Base-by-base conservation (phyloP, 257 asterid species). In the Catharanthus roseus region DNA sequence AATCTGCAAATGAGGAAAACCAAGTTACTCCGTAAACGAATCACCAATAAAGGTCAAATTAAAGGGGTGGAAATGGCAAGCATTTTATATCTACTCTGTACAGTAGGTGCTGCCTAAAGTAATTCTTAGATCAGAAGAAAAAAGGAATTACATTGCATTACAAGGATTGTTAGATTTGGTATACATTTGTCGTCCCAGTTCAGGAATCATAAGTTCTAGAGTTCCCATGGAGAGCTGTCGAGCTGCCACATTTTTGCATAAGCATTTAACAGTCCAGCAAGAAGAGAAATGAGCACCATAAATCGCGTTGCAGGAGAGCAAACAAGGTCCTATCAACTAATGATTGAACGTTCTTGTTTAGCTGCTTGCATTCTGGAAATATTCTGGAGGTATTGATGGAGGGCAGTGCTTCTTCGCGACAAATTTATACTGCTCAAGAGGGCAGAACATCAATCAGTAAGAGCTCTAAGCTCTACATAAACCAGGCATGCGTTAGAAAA, bases 361-460 rank as follows among this genome's bases (percentile, higher is more conserved):
- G 86, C 83, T 79, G 85, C 81, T 79, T 6, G 38, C 53, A 68
- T 88, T 80, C 77, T 85, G 79, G 82, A 93, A 93, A 79, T 73
- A 86, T 73, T 93, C 97, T 21, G 75, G 78, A 42, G 97, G 97
- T 77, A 93, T 81, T 7, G 90, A 72, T 39, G 90, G 80, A 73
- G 97, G 99, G 75, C 95, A 89, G 75, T 80, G 78, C 83, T 95
- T 95, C 95, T 91, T 95, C n/a, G 99, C 99, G 10, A 84, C 99
- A 75, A 95, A 95, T 81, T 95, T 95, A 77, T 95, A 91, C 99
- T 95, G 97, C 47, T 75, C 23, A 74, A 78, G 2, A 71, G 65
- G 65, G 9, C 39, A 56, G 8, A 23, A 64, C 53, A 73, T 21
- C 26, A 51, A 24, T 36, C 15, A 45, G n/a, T n/a, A n/a, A n/a